Conservation (phyloP, 495 filamentous ascomycete genomes). For the Tuber calosporum region DNA sequence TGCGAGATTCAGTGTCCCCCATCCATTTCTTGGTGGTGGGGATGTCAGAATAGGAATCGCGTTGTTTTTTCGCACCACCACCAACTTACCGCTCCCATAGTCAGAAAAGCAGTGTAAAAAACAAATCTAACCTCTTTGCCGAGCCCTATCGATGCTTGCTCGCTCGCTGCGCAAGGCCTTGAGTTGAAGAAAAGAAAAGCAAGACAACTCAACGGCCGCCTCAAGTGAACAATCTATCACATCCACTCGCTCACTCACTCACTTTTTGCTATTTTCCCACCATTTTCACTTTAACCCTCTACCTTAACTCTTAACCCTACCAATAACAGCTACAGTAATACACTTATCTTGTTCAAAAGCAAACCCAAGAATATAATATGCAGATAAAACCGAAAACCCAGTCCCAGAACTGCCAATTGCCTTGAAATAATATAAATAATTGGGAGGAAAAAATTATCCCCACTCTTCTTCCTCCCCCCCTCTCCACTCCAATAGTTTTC, state of each 20-base stretch:
- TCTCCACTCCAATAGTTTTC: background rate
- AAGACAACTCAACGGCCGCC: slow-evolving; percentile 3
- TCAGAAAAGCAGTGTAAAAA: background rate
- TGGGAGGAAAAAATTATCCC: background rate
- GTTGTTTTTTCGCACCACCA: background rate
- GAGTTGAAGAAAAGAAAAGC: background rate
- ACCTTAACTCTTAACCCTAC: background rate
- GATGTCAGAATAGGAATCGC: background rate
- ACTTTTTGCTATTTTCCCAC: background rate
- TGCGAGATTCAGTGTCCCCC: background rate
- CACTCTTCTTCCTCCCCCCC: background rate
- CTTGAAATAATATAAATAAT: background rate
- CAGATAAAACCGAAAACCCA: background rate
- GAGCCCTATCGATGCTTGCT: background rate
- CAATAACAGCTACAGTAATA: background rate
- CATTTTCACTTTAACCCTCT: background rate
- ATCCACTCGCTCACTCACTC: background rate
- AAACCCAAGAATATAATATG: background rate
- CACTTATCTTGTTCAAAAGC: background rate
- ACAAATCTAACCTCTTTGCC: background rate
- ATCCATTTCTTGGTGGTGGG: background rate
- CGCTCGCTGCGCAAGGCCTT: background rate
- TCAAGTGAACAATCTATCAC: background rate
- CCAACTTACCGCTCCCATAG: background rate
- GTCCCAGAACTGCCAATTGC: background rate